These are phyloP conservation scores for Blastobotrys peoriensis DNA, from an alignment of 805 yeast species.

Conservation along the genomic window DNA sequence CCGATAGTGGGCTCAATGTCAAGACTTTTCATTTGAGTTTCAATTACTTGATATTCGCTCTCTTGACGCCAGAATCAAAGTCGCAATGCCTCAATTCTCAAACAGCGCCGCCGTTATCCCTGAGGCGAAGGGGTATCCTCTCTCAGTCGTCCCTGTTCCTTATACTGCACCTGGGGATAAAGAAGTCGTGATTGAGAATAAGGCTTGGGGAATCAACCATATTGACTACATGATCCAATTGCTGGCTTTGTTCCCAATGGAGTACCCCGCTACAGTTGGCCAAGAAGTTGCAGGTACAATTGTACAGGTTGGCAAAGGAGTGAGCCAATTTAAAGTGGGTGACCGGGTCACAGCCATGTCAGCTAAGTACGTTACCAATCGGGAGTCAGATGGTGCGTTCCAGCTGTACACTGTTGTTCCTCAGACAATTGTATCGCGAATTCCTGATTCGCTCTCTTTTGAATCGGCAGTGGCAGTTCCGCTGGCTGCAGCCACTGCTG, in stretches of 20 bases:
- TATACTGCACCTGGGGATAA: no score
- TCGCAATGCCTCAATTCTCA: no score
- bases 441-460: conserved; percentile 20
- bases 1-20: no score
- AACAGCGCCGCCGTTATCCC: no score
- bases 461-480: conserved; percentile 35
- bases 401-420: conserved; percentile 47
- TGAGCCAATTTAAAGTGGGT: conserved; percentile 40
- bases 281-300: conserved; percentile 57
- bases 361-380: conserved; percentile 44
- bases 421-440: conserved; percentile 24
- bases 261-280: conserved; percentile 51
- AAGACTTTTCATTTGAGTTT: no score
- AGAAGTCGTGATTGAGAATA: conserved; percentile 44
- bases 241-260: conserved; percentile 33
- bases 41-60: no score
- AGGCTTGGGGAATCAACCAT: conserved; percentile 58
- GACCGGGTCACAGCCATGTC: conserved; percentile 50
- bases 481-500: conserved; percentile 58
- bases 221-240: conserved; percentile 68
- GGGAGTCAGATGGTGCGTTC: conserved; percentile 50
- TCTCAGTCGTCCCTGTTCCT: no score
- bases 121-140: no score
- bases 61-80: no score
- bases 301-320: conserved; percentile 44